Percentiles rank a stretch among this genome's conserved stretches.
Evolutionary conservation across 1,139 yeast genomes (phyloP).

Genomic region (Debaryomyces fabryi): DNA sequence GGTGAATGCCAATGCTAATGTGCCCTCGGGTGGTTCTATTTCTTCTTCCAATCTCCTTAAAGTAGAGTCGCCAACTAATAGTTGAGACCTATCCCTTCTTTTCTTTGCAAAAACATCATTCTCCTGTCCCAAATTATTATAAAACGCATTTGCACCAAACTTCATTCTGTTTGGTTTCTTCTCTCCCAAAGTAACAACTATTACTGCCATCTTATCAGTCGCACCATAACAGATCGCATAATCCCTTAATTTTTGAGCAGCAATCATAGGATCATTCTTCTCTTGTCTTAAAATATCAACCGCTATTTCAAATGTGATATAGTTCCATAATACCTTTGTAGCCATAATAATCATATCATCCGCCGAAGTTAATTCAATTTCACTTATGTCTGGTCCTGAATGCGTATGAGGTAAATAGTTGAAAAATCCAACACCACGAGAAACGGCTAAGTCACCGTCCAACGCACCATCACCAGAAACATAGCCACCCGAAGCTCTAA

Average conservation of each 20-base stretch:
- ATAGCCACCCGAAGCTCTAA: constrained; percentile 88
- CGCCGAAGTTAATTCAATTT: constrained; percentile 60
- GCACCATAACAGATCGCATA: constrained; percentile 94
- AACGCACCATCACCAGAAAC: constrained; percentile 84
- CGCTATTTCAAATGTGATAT: constrained; percentile 78
- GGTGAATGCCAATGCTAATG: constrained; percentile 92
- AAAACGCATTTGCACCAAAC: constrained; percentile 33
- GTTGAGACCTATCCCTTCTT: constrained; percentile 54
- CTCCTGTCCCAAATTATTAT: constrained; percentile 46
- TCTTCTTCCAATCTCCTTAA: constrained; percentile 87
- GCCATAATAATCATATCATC: constrained; percentile 91
- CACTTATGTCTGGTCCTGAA: constrained; percentile 80
- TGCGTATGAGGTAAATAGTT: constrained; percentile 86
- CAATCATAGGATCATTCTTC: constrained; percentile 81
- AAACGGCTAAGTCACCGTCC: constrained; percentile 79
- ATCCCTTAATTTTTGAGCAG: constrained; percentile 92
- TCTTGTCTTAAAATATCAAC: constrained; percentile 89
- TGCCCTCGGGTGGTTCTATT: constrained; percentile 93
- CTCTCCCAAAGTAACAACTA: constrained; percentile 69
- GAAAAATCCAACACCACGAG: constrained; percentile 92
- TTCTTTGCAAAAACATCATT: constrained; percentile 48
- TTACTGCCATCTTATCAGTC: constrained; percentile 77
- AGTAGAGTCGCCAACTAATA: constrained; percentile 71
- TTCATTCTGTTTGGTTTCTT: constrained; percentile 33
- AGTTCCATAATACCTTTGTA: constrained; percentile 83